These are phyloP conservation scores for Pyrus hybrid DNA, from an alignment of 331 rosid species.

Conservation along the genomic window DNA sequence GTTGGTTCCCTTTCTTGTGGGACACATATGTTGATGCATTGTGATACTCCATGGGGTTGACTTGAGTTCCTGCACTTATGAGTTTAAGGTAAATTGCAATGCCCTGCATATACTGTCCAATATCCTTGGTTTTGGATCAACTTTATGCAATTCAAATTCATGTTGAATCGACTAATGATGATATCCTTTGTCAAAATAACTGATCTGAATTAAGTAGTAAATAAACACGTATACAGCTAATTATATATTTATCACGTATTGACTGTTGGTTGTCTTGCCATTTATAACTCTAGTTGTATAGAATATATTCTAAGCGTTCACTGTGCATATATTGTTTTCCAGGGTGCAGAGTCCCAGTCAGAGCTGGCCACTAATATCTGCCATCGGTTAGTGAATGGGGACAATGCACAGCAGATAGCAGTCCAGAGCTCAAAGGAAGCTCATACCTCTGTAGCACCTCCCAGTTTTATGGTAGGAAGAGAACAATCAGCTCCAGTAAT, in stretches of 20 bases:
- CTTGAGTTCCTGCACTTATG: not conserved
- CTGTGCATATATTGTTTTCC: conserved; percentile 17
- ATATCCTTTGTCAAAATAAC: not conserved
- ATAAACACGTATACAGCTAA: not conserved
- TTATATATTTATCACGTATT: not conserved
- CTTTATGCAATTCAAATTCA: not conserved
- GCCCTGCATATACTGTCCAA: not conserved
- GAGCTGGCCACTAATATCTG: conserved; percentile 46
- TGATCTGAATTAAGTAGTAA: not conserved
- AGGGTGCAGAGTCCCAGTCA: conserved; percentile 83
- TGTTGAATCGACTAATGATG: not conserved
- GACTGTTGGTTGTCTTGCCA: not conserved
- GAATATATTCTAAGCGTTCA: not conserved
- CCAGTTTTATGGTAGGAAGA: conserved; percentile 44
- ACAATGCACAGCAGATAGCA: conserved; percentile 32
- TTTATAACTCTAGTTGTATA: not conserved
- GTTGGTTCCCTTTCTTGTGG: not conserved
- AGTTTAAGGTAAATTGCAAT: not conserved
- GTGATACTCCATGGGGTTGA: not conserved
- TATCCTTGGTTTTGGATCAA: not conserved
- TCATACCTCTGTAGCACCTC: conserved; percentile 49
- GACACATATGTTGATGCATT: not conserved
- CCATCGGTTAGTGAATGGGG: conserved; percentile 41
- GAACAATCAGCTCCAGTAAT: conserved; percentile 82
- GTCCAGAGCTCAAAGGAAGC: conserved; percentile 63